These are phyloP conservation scores for Kodamaea restingae DNA, from an alignment of 805 yeast species.

Conservation along the genomic window DNA sequence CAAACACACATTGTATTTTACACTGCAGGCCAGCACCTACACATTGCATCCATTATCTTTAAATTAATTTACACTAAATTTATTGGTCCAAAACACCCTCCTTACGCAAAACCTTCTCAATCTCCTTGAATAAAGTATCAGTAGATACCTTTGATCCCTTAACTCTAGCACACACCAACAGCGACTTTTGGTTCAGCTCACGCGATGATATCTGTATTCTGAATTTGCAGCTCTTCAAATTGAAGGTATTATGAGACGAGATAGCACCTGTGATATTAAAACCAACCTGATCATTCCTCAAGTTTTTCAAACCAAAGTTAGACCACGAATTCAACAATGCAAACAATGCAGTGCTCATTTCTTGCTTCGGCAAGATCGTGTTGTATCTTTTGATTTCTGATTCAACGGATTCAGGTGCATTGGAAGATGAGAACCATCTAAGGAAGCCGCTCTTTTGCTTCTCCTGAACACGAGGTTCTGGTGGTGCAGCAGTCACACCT, in stretches of 20 bases:
- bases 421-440: slow-evolving; percentile 39
- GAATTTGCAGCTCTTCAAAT: slow-evolving; percentile 61
- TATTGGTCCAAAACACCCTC: slow-evolving; percentile 52
- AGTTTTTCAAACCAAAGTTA: slow-evolving; percentile 60
- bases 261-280: slow-evolving; percentile 57
- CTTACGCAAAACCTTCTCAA: slow-evolving; percentile 59
- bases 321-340: slow-evolving; percentile 66
- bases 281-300: slow-evolving; percentile 41
- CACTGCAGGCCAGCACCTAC: no score
- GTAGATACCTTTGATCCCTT: slow-evolving; percentile 66
- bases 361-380: slow-evolving; percentile 45
- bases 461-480: slow-evolving; percentile 7
- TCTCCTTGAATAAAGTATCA: slow-evolving; percentile 54
- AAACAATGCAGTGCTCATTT: slow-evolving; percentile 60
- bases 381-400: slow-evolving; percentile 32
- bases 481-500: background rate
- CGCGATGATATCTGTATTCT: slow-evolving; percentile 48
- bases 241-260: slow-evolving; percentile 56
- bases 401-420: slow-evolving; percentile 14
- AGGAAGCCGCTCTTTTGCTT: slow-evolving; percentile 28
- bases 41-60: no score
- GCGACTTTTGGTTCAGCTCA: slow-evolving; percentile 43
- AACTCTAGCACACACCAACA: slow-evolving; percentile 54
- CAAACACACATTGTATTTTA: no score
- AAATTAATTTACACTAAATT: no score